Conservation (phyloP, 441 rosid genomes). For the Corymbia citriodora region DNA sequence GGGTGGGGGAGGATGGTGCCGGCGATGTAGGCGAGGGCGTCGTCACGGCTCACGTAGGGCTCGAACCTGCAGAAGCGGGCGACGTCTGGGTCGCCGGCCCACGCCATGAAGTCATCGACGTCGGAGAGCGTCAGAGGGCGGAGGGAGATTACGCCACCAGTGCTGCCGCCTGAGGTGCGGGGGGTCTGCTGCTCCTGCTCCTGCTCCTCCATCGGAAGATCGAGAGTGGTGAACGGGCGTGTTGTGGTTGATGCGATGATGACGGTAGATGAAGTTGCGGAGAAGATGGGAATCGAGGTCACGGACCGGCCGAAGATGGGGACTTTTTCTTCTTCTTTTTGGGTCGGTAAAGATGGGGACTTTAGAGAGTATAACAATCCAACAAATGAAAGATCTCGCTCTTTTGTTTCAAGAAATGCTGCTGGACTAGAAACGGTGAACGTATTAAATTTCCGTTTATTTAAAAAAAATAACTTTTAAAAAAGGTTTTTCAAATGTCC, state of each 20-base stretch:
- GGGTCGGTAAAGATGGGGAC: not conserved
- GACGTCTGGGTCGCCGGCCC: not conserved
- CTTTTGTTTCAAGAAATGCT: not conserved
- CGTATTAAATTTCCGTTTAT: too few species aligned
- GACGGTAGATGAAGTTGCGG: not conserved
- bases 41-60: not conserved
- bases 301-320: not conserved
- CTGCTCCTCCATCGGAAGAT: not conserved
- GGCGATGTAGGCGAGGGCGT: not conserved
- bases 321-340: not conserved
- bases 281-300: not conserved
- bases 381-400: not conserved
- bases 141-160: not conserved
- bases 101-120: not conserved
- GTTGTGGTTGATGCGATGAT: not conserved
- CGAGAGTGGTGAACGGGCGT: not conserved
- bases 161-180: rapidly evolving
- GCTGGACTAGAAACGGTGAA: not conserved
- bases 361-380: not conserved
- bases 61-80: not conserved
- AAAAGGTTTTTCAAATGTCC: too few species aligned
- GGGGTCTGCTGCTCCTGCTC: not conserved
- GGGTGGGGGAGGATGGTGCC: not conserved
- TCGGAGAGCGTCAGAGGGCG: not conserved
- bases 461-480: too few species aligned